phyloP scores from a whole-genome alignment of 768 basidiomycete species.

The Peribolospora baueri region DNA sequence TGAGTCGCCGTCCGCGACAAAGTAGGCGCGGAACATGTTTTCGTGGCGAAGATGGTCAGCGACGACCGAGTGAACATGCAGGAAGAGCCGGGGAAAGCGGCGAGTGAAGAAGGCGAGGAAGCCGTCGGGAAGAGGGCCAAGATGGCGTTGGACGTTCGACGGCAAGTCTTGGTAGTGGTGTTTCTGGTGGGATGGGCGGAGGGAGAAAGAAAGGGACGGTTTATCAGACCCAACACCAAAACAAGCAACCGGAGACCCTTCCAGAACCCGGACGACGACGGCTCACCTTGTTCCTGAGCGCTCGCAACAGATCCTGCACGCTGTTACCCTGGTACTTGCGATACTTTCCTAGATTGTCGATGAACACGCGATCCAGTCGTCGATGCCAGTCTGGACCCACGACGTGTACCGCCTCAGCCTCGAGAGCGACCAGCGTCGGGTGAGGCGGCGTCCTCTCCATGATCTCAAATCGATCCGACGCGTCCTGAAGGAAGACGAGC shows the following conservation, averaged over 20 bases:
- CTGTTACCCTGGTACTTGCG: conserved; percentile 82
- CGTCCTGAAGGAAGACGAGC: conserved; percentile 83
- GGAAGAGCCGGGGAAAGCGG: conserved; percentile 70
- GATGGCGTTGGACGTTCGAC: conserved; percentile 60
- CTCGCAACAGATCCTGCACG: conserved; percentile 75
- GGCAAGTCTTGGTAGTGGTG: conserved; percentile 95
- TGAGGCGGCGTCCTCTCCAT: conserved; percentile 85
- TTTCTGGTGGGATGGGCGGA: conserved; percentile 32
- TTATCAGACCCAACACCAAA: background rate
- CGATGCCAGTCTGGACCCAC: conserved; percentile 80
- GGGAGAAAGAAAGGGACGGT: background rate
- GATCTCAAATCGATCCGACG: conserved; percentile 90
- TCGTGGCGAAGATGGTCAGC: conserved; percentile 47
- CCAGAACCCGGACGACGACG: background rate
- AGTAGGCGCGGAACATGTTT: conserved; percentile 76
- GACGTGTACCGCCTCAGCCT: conserved; percentile 39
- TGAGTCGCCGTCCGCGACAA: conserved; percentile 15
- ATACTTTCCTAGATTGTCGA: conserved; percentile 89
- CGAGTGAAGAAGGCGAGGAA: conserved; percentile 80
- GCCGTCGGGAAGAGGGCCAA: conserved; percentile 78
- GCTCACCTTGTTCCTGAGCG: conserved; percentile 77
- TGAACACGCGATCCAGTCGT: conserved; percentile 63
- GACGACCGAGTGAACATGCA: conserved; percentile 76
- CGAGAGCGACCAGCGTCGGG: conserved; percentile 44
- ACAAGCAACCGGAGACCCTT: background rate